Conservation (phyloP, 345 rosid species). For the Eucalyptus caleyi region DNA sequence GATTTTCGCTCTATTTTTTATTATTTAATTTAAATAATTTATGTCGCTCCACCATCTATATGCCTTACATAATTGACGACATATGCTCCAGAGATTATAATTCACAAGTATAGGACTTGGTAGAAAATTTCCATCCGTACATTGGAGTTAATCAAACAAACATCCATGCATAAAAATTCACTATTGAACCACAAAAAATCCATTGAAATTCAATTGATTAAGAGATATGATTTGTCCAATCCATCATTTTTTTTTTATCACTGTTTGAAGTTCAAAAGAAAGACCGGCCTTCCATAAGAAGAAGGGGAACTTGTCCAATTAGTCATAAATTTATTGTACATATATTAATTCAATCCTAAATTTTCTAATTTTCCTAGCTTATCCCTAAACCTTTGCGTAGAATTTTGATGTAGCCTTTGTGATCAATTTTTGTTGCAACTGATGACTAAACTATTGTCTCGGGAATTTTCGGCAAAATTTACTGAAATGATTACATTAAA, state of each 20-base stretch:
- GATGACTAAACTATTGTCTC: rapidly evolving
- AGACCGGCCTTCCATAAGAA: not conserved
- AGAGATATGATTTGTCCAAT: not conserved
- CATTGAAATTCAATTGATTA: too few species aligned
- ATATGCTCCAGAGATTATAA: not conserved
- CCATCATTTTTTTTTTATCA: not conserved
- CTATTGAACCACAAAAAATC: not conserved
- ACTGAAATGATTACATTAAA: not conserved
- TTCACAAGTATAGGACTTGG: not conserved
- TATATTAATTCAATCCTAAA: too few species aligned
- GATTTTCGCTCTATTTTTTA: not conserved
- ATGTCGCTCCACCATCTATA: not conserved
- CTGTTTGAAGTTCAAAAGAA: not conserved
- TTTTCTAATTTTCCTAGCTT: too few species aligned
- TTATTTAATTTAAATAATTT: not conserved
- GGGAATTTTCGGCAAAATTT: rapidly evolving
- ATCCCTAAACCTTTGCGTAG: not conserved
- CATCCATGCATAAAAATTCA: not conserved
- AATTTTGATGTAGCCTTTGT: too few species aligned
- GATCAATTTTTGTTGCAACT: not conserved
- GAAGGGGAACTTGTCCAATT: not conserved
- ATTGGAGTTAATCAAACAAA: not conserved
- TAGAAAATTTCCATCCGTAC: not conserved
- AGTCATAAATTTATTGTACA: not conserved
- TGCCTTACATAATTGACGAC: not conserved